Percentiles rank a stretch among this genome's conserved stretches.
These are phyloP conservation scores for Mycosphaerelloides madeirae DNA, from an alignment of 2,329 filamentous ascomycete species.

Conservation along the genomic window DNA sequence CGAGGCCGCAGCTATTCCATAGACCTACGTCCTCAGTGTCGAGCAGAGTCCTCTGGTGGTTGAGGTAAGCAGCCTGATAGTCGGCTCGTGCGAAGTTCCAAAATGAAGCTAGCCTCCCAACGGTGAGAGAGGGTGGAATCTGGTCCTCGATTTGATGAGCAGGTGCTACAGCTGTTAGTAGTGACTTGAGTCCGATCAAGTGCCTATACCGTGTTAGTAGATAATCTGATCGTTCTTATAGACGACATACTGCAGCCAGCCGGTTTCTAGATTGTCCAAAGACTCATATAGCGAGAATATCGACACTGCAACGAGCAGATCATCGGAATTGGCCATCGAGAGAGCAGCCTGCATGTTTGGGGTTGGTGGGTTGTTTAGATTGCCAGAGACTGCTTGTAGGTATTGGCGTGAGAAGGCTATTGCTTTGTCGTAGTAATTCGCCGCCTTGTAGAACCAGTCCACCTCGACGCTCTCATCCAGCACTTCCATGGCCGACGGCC, in stretches of 20 bases:
- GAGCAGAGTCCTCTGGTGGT: constrained; percentile 55
- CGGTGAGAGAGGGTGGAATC: constrained; percentile 44
- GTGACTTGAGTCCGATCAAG: constrained; percentile 59
- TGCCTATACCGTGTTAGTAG: constrained; percentile 42
- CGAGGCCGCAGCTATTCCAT: constrained; percentile 60
- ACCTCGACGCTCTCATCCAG: constrained; percentile 46
- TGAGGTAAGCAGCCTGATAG: constrained; percentile 46
- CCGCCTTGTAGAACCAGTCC: constrained; percentile 58
- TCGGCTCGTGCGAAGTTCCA: constrained; percentile 60
- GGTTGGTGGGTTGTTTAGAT: constrained; percentile 19
- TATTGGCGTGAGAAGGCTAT: constrained; percentile 46
- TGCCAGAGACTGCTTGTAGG: constrained; percentile 34
- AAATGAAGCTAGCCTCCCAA: constrained; percentile 57
- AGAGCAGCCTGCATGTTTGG: constrained; percentile 18
- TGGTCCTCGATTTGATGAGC: constrained; percentile 35
- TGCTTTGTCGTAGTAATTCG: constrained; percentile 55
- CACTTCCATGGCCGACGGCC: constrained; percentile 49
- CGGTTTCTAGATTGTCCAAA: constrained; percentile 56
- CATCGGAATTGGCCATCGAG: constrained; percentile 48
- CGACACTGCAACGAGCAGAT: constrained; percentile 59
- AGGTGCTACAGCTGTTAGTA: constrained; percentile 45
- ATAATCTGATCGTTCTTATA: neutral
- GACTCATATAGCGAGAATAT: constrained; percentile 65
- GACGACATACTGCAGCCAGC: constrained; percentile 44
- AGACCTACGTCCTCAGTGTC: constrained; percentile 57